A percentile compares a stretch with the other conserved stretches of the same genome.
phyloP scores from a whole-genome alignment of 148 eudicot genomes.

The Chenopodium formosanum region DNA sequence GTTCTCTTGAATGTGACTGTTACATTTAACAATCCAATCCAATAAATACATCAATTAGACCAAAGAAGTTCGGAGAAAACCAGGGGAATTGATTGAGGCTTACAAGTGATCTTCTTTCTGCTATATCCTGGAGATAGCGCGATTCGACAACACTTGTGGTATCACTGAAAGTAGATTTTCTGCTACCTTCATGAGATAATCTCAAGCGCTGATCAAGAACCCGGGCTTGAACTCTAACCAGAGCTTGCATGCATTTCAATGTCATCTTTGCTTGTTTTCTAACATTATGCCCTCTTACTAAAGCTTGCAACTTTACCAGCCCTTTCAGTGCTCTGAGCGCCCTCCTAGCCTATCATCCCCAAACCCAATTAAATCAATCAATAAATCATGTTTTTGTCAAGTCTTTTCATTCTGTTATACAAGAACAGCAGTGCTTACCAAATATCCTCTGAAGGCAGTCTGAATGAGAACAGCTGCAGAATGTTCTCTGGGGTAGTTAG shows the following conservation, averaged over 20 bases:
- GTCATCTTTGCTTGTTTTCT: constrained; percentile 81
- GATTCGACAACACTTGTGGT: constrained; percentile 57
- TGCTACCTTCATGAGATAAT: constrained; percentile 62
- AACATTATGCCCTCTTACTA: constrained; percentile 87
- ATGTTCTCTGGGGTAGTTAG: constrained; percentile 28
- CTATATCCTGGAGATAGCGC: constrained; percentile 44
- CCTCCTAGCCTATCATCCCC: constrained; percentile 65
- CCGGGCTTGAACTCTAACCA: constrained; percentile 66
- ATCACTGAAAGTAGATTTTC: constrained; percentile 74
- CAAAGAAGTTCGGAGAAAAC: background rate
- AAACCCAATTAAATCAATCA: constrained; percentile 11
- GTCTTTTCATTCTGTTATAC: background rate
- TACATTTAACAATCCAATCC: background rate
- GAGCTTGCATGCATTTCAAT: constrained; percentile 79
- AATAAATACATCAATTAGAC: background rate
- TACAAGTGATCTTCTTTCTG: constrained; percentile 67
- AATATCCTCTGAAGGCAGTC: constrained; percentile 80
- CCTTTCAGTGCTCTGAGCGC: constrained; percentile 76
- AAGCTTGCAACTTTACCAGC: constrained; percentile 89
- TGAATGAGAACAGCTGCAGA: constrained; percentile 73
- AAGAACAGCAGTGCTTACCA: constrained; percentile 38
- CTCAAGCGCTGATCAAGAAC: constrained; percentile 60
- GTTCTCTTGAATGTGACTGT: constrained; percentile 58
- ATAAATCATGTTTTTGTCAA: background rate
- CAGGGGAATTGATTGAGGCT: background rate